Base-by-base conservation (phyloP, 371 early-diverging fungal species). In the Syncephalastrum contaminatum region DNA sequence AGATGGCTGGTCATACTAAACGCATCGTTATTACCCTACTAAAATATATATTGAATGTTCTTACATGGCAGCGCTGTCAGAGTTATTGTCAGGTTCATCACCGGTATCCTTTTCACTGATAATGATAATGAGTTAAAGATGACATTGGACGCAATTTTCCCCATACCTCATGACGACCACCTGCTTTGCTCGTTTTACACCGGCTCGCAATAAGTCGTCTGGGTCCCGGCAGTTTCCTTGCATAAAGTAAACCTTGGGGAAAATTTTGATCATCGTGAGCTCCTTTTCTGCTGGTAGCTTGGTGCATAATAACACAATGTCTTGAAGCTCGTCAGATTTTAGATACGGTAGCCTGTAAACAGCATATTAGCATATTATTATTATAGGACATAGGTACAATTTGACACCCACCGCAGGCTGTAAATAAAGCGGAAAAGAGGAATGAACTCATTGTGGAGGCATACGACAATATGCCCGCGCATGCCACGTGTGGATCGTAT, bases 161-260 rank as follows among this genome's bases (percentile, higher is more conserved):
- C n/a, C 14, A 10, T 66, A 73, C 62, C 81, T 77, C 81, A 84
- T 82, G 5, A 84, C 69, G 27, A 84, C 84, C 10, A 84, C 79
- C 48, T 78, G 81, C 1, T 75, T 72, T 18, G 84, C 84, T 22
- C 72, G 60, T 44, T 74, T 67, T 4, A 82, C 73, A 10, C 85
- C 85, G 0, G 85, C 85, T 30, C 78, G 69, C 4, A 82, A 63
- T 6, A 84, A 56, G 53, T 84, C 85, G 53, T 82, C 80, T 15
- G 81, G 82, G 13, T 77, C 69, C 20, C 82, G 74, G 51, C 81
- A 82, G 46, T 80, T 72, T 6, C 85, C 85, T 77, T 81, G 48
- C 21, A 84, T 75, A 60, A 80, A 81, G 50, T 70, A 74, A 2
- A 84, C 75, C 20, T 70, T 68, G 0, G 84, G 84, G 53, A 84